A percentile compares a stretch with the other conserved stretches of the same genome.
phyloP scores from a whole-genome alignment of 169 alveolate genomes.

The Plasmodium chabaudi region DNA sequence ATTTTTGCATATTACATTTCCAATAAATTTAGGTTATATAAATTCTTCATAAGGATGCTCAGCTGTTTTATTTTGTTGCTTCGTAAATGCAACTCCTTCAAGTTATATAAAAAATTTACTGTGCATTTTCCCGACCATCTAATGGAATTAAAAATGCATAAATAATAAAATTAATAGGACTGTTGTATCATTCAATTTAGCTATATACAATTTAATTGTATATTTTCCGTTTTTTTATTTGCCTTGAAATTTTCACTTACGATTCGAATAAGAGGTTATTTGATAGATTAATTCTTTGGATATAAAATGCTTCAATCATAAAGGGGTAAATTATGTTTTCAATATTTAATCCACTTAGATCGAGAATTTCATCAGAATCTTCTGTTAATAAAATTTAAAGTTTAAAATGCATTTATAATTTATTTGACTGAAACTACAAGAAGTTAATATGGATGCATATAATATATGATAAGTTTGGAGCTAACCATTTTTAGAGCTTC shows the following conservation, averaged over 20 bases:
- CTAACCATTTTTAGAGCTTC: slow-evolving; percentile 42
- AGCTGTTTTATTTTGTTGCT: slow-evolving; percentile 38
- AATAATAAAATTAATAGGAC: background rate
- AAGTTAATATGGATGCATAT: background rate
- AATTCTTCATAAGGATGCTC: slow-evolving; percentile 47
- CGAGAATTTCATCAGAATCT: slow-evolving; percentile 12
- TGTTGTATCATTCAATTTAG: background rate
- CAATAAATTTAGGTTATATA: slow-evolving; percentile 66
- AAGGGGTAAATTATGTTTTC: slow-evolving; percentile 27
- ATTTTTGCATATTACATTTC: slow-evolving; percentile 42
- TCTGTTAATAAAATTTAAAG: slow-evolving; percentile 9
- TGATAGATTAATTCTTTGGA: slow-evolving; percentile 46
- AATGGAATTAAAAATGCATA: background rate
- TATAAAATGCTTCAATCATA: slow-evolving; percentile 68
- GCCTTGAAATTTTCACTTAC: slow-evolving; percentile 1
- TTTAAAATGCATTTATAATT: slow-evolving; percentile 2
- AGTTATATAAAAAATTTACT: slow-evolving; percentile 56
- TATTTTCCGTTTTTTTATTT: background rate
- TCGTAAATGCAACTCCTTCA: slow-evolving; percentile 42
- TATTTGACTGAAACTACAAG: background rate
- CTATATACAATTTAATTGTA: background rate
- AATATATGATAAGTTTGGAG: background rate
- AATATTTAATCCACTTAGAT: slow-evolving; percentile 32
- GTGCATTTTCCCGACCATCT: slow-evolving; percentile 59
- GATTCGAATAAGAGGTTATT: slow-evolving; percentile 46